Evolutionary conservation across 139 green algal genomes (phyloP).

Genomic region (Chara braunii): DNA sequence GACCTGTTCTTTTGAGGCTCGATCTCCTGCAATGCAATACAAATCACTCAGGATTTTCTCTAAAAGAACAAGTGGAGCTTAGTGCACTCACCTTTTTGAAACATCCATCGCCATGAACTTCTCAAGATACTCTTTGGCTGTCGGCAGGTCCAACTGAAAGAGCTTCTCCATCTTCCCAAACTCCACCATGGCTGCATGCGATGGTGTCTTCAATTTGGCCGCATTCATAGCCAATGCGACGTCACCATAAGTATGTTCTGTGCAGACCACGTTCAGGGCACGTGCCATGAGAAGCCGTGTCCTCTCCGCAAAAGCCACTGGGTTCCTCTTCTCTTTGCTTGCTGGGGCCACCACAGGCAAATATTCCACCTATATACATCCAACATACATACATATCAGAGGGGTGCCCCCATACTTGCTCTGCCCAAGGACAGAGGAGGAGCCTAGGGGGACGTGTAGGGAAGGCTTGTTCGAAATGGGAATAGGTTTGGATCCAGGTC

Average conservation of each 20-base stretch:
- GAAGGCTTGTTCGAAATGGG: too few species aligned
- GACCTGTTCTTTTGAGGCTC: too few species aligned
- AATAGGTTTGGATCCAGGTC: too few species aligned
- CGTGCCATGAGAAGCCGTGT: constrained; percentile 6
- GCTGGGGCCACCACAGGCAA: constrained; percentile 17
- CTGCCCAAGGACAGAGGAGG: too few species aligned
- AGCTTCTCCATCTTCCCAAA: constrained; percentile 30
- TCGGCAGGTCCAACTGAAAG: constrained; percentile 11
- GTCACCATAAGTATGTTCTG: constrained; percentile 24
- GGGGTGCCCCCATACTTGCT: too few species aligned
- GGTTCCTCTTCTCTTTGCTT: not conserved
- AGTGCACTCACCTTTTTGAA: constrained; percentile 23
- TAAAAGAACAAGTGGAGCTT: too few species aligned
- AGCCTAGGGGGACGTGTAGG: too few species aligned
- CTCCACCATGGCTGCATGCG: constrained; percentile 18
- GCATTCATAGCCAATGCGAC: constrained; percentile 17
- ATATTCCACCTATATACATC: constrained; percentile 39
- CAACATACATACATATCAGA: too few species aligned
- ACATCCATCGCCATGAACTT: constrained; percentile 21
- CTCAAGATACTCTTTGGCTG: constrained; percentile 8
- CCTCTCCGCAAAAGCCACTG: constrained; percentile 4
- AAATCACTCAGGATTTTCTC: too few species aligned
- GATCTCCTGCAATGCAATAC: too few species aligned
- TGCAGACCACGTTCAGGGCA: constrained; percentile 17
- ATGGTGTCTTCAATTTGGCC: not conserved